Base-by-base conservation (phyloP, 371 early-diverging fungal species). In the Mucor velutinosus region DNA sequence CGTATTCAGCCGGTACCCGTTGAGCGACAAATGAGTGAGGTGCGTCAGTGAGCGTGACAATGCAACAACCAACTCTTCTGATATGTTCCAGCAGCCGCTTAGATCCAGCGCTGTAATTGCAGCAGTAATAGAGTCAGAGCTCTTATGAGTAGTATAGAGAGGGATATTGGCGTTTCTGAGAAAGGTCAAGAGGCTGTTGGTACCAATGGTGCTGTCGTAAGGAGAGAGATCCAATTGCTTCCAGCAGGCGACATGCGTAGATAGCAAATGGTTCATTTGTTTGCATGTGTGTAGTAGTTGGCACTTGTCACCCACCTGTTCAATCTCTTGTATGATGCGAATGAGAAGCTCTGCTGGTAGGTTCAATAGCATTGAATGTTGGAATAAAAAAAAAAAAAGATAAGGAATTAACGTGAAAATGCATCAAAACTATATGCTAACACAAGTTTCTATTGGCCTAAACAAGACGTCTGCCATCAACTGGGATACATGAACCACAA, bases 31-130 rank as follows among this genome's bases (percentile, higher is more conserved):
- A 30, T 58, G 51, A 3, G 29, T 62, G 14, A 82, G 43, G 12
- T 57, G 35, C 5, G 72, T 68, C n/a, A 80, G 58, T 1, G 76
- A 71, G 15, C 65, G 60, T 15, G 68, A 70, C 21, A 82, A 49
- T 21, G 70, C 68, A 15, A 61, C 47, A 2, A 78, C 35, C 35
- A 76, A 64, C 8, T 73, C 75, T 14, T 73, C 65, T 10, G 71
- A 76, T 41, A 82, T 19, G 6, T 60, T 62, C 64, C 69, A 69
- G 41, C 82, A 82, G 1, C 82, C 78, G 45, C 80, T 79, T 5
- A 82, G 21, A 58, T 82, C 73, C 59, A 62, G 53, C 27, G 60
- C 35, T 0, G 55, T 32, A 30, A 66, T 61, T 11, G 41, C 23
- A 8, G 39, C 41, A 15, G 35, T 33, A 0, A 19, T 6, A 32